These are phyloP conservation scores for Helianthus tuberosus DNA, from an alignment of 129 eudicot species.

Conservation along the genomic window DNA sequence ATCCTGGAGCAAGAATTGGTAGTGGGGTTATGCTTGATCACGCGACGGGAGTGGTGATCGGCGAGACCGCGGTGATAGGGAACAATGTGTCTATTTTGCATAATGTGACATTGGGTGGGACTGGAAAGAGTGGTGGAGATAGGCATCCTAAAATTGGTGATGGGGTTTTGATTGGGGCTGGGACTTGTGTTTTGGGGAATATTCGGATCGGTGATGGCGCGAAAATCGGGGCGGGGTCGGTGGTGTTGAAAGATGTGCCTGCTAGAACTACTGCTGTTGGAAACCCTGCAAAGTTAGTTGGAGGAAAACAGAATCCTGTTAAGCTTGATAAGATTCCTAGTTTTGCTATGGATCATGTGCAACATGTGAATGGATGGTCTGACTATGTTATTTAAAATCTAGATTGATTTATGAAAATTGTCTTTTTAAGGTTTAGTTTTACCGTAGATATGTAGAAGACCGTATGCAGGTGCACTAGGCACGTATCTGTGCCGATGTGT, in stretches of 20 bases:
- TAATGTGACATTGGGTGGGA: slow-evolving; percentile 92
- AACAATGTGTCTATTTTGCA: slow-evolving; percentile 89
- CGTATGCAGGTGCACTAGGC: not conserved
- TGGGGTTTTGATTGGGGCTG: slow-evolving; percentile 96
- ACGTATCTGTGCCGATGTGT: not conserved
- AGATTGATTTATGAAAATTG: not conserved
- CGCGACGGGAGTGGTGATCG: slow-evolving; percentile 87
- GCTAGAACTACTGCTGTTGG: slow-evolving; percentile 90
- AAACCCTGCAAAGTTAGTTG: slow-evolving; percentile 85
- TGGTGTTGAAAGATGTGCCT: slow-evolving; percentile 80
- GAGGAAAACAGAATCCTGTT: slow-evolving; percentile 72
- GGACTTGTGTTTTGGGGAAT: slow-evolving; percentile 93
- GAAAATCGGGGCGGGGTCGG: slow-evolving; percentile 94
- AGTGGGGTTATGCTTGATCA: slow-evolving; percentile 87
- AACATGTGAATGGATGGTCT: slow-evolving; percentile 77
- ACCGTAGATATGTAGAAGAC: not conserved
- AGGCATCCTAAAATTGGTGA: slow-evolving; percentile 92
- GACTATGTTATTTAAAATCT: slow-evolving; percentile 71
- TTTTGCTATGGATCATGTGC: slow-evolving; percentile 86
- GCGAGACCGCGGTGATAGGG: slow-evolving; percentile 91
- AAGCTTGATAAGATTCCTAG: slow-evolving; percentile 77
- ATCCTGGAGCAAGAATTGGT: slow-evolving; percentile 91
- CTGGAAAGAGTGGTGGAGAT: slow-evolving; percentile 87
- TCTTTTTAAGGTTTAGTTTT: not conserved
- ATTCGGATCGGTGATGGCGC: slow-evolving; percentile 80